Percentiles rank a stretch among this genome's conserved stretches.
These are phyloP conservation scores for Lactarius trivialis DNA, from an alignment of 768 basidiomycete species.

Conservation along the genomic window DNA sequence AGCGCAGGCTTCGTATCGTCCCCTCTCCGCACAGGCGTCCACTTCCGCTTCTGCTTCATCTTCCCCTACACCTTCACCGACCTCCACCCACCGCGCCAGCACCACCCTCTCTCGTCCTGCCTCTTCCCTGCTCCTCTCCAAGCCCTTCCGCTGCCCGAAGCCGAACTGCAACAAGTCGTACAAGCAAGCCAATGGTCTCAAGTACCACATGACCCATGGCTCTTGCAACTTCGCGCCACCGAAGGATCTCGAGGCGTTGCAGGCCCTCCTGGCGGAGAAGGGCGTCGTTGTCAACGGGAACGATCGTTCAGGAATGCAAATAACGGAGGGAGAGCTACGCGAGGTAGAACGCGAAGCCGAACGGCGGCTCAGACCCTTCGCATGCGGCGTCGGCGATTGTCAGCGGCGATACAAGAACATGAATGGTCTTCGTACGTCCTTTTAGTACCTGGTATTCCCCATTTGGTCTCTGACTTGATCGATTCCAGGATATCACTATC, in stretches of 20 bases:
- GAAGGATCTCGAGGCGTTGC: slow-evolving; percentile 74
- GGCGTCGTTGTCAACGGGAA: slow-evolving; percentile 31
- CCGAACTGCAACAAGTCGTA: slow-evolving; percentile 94
- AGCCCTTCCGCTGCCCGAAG: slow-evolving; percentile 91
- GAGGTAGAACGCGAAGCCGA: slow-evolving; percentile 84
- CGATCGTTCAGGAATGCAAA: slow-evolving; percentile 33
- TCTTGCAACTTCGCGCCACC: slow-evolving; percentile 91
- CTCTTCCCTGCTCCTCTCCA: slow-evolving; percentile 61
- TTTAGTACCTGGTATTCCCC: background rate
- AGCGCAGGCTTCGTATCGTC: slow-evolving; percentile 25
- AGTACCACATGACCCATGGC: slow-evolving; percentile 91
- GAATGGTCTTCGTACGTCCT: slow-evolving; percentile 71
- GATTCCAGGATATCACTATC: slow-evolving; percentile 75
- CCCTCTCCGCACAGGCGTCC: slow-evolving; percentile 25
- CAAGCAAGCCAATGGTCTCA: slow-evolving; percentile 92
- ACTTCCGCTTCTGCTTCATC: slow-evolving; percentile 24
- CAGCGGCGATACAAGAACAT: slow-evolving; percentile 94
- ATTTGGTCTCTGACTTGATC: slow-evolving; percentile 13
- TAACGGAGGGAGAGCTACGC: slow-evolving; percentile 52
- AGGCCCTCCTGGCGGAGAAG: slow-evolving; percentile 56
- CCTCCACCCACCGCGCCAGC: slow-evolving; percentile 34
- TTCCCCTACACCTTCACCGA: slow-evolving; percentile 21
- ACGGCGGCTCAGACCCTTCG: slow-evolving; percentile 73
- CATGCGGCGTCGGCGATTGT: slow-evolving; percentile 84
- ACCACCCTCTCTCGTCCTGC: slow-evolving; percentile 45